Evolutionary conservation across 2,329 filamentous ascomycete species (phyloP).

Genomic region (Coniochaeta prunicola): DNA sequence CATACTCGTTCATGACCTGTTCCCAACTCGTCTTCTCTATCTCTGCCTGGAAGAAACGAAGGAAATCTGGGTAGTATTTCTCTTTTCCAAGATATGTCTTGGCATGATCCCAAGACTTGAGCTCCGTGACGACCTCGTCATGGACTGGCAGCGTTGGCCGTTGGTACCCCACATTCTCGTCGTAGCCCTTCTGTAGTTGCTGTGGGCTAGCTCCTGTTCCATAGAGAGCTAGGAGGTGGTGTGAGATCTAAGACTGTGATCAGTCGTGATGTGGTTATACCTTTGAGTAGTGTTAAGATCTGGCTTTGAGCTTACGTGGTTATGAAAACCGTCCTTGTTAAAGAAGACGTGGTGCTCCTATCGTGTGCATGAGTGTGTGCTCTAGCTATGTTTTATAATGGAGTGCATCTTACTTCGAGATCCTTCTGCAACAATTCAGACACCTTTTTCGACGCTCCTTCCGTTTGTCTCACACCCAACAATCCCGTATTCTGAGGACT

Average conservation of each 20-base stretch:
- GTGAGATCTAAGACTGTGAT: constrained; percentile 44
- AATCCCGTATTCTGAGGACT: constrained; percentile 42
- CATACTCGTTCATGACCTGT: constrained; percentile 53
- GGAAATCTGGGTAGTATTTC: constrained; percentile 62
- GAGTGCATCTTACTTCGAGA: constrained; percentile 43
- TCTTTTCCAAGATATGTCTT: constrained; percentile 54
- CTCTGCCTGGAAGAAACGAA: constrained; percentile 68
- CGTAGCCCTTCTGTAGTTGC: constrained; percentile 57
- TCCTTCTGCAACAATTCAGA: constrained; percentile 71
- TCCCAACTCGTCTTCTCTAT: constrained; percentile 60
- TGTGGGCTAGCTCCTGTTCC: constrained; percentile 60
- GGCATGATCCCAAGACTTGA: constrained; percentile 51
- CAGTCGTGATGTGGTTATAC: not conserved
- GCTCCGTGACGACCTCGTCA: constrained; percentile 41
- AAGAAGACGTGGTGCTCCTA: constrained; percentile 69
- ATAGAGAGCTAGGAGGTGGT: constrained; percentile 70
- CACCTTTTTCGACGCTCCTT: constrained; percentile 53
- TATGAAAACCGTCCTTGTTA: constrained; percentile 68
- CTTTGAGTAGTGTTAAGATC: not conserved
- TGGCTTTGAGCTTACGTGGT: constrained; percentile 50
- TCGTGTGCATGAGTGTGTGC: not conserved
- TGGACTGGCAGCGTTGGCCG: constrained; percentile 40
- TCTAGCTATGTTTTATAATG: not conserved
- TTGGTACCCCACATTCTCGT: constrained; percentile 61
- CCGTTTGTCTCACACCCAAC: constrained; percentile 36